Percentiles rank a stretch among this genome's conserved stretches.
Evolutionary conservation across 805 yeast genomes (phyloP).

Genomic region (Candida ascalaphidarum): DNA sequence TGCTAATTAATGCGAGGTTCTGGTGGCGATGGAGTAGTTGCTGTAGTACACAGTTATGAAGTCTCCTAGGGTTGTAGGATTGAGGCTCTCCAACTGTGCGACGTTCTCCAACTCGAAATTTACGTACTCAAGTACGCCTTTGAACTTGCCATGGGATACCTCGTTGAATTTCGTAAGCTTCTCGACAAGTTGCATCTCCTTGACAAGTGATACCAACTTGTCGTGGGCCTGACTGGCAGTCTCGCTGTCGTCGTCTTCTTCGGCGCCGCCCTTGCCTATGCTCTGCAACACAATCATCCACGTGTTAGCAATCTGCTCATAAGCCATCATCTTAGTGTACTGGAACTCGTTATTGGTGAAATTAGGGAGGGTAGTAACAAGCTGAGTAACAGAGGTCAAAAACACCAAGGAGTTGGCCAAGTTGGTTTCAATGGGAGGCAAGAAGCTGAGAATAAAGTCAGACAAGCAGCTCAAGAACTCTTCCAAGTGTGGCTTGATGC

Average conservation of each 20-base stretch:
- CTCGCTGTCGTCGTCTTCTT: slow-evolving; percentile 8
- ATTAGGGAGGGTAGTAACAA: slow-evolving; percentile 57
- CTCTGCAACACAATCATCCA: slow-evolving; percentile 42
- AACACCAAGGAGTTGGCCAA: slow-evolving; percentile 49
- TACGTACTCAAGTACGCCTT: slow-evolving; percentile 35
- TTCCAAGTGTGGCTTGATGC: slow-evolving; percentile 59
- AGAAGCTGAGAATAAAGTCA: slow-evolving; percentile 63
- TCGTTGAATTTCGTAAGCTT: slow-evolving; percentile 39
- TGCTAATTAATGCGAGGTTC: slow-evolving; percentile 18
- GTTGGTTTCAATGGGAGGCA: slow-evolving; percentile 62
- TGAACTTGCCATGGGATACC: slow-evolving; percentile 31
- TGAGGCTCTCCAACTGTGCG: slow-evolving; percentile 18
- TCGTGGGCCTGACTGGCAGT: slow-evolving; percentile 2
- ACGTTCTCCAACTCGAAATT: slow-evolving; percentile 25
- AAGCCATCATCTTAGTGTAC: slow-evolving; percentile 45
- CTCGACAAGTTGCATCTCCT: slow-evolving; percentile 29
- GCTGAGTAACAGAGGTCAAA: slow-evolving; percentile 50
- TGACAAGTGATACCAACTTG: slow-evolving; percentile 12
- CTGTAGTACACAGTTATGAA: slow-evolving; percentile 36
- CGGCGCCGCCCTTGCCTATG: slow-evolving; percentile 12
- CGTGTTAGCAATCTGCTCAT: slow-evolving; percentile 51
- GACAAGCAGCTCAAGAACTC: slow-evolving; percentile 66
- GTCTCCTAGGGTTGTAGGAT: slow-evolving; percentile 20
- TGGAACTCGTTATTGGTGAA: slow-evolving; percentile 51
- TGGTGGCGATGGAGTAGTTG: slow-evolving; percentile 30